Evolutionary conservation across 306 rosid genomes (phyloP).

Genomic region (Malus sieversii): DNA sequence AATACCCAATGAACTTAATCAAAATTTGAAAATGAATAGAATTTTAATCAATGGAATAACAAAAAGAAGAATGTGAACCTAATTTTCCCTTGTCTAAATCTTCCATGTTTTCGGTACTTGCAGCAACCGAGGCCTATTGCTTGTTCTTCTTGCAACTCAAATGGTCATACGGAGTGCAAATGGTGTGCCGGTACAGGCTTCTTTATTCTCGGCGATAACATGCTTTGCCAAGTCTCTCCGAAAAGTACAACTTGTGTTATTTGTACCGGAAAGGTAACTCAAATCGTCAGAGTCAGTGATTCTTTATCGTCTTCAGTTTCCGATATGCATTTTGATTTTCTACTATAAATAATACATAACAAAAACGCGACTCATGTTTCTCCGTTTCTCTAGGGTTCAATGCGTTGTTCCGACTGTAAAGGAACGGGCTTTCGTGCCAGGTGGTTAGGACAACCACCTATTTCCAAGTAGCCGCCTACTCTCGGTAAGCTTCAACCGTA

Average conservation of each 20-base stretch:
- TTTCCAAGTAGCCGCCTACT: constrained; percentile 31
- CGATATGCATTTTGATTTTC: background rate
- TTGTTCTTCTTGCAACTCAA: constrained; percentile 78
- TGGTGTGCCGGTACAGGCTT: constrained; percentile 97
- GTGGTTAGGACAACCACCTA: constrained; percentile 88
- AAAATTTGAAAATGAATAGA: too few species aligned
- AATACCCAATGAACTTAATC: too few species aligned
- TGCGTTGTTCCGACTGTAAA: constrained; percentile 45
- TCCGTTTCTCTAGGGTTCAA: constrained; percentile 33
- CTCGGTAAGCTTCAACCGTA: constrained; percentile 2
- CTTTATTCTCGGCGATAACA: constrained; percentile 79
- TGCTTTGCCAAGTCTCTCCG: constrained; percentile 98
- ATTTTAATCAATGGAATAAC: too few species aligned
- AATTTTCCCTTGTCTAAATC: background rate
- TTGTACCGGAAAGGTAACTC: constrained; percentile 71
- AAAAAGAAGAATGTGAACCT: too few species aligned
- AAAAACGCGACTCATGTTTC: background rate
- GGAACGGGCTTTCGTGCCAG: constrained; percentile 59
- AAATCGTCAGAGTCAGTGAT: background rate
- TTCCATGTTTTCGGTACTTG: constrained; percentile 10
- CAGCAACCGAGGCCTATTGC: constrained; percentile 90
- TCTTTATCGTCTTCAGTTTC: background rate
- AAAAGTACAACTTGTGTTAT: constrained; percentile 71
- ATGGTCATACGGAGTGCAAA: constrained; percentile 74
- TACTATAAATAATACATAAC: background rate